Evolutionary conservation across 1,284 basidiomycete genomes (phyloP).

Genomic region (Tilletiaria anomala): DNA sequence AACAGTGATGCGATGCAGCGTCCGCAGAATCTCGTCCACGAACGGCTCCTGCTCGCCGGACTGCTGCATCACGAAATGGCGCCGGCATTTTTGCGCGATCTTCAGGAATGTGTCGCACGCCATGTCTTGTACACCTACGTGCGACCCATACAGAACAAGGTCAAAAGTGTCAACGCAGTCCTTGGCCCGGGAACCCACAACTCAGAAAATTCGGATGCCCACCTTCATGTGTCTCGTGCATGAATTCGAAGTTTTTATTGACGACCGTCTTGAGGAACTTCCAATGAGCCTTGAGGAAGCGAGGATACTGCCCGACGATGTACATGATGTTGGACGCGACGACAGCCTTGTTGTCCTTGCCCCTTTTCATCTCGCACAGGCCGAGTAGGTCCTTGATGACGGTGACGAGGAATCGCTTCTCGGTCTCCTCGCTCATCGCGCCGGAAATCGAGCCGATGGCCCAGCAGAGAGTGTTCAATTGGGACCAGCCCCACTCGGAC

Average conservation of each 20-base stretch:
- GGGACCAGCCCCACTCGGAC: conserved; percentile 98
- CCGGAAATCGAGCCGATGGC: conserved; percentile 98
- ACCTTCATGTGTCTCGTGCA: conserved; percentile 99
- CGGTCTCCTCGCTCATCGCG: conserved; percentile 96
- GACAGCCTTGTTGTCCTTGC: conserved; percentile 99
- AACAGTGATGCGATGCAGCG: conserved; percentile 82
- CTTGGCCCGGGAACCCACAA: conserved; percentile 5
- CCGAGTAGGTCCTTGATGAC: conserved; percentile 98
- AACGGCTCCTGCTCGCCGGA: conserved; percentile 94
- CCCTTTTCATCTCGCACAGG: conserved; percentile 92
- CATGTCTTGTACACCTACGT: conserved; percentile 84
- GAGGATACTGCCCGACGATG: conserved; percentile 97
- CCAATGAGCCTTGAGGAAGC: conserved; percentile 99
- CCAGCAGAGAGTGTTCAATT: conserved; percentile 98
- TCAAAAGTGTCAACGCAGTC: background rate
- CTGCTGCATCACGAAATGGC: conserved; percentile 98
- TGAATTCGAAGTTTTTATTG: conserved; percentile 99
- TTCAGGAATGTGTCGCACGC: conserved; percentile 99
- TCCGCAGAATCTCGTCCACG: conserved; percentile 89
- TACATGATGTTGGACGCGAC: conserved; percentile 99
- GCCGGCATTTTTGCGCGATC: conserved; percentile 94
- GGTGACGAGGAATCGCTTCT: conserved; percentile 95
- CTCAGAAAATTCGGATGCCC: no score
- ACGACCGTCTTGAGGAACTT: conserved; percentile 99
- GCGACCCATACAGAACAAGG: no score